Evolutionary conservation across 2,329 filamentous ascomycete genomes (phyloP).

Genomic region (Colletotrichum sidae): DNA sequence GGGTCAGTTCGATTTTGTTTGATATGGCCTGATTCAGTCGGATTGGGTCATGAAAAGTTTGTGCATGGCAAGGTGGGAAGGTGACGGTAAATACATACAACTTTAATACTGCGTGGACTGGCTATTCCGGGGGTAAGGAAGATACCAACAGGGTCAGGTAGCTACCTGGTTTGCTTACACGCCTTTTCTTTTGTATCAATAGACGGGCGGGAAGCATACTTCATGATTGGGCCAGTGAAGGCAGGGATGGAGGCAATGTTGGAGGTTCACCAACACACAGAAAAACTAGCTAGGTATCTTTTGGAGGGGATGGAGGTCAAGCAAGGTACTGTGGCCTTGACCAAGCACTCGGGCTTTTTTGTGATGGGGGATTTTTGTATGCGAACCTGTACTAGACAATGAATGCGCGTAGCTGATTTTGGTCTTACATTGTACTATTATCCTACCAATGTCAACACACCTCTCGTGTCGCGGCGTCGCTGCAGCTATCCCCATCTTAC

Average conservation of each 20-base stretch:
- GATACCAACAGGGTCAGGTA: constrained; percentile 31
- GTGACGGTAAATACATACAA: constrained; percentile 38
- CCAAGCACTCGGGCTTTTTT: constrained; percentile 24
- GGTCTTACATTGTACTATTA: background rate
- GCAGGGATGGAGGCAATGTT: constrained; percentile 33
- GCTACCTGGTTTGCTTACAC: constrained; percentile 30
- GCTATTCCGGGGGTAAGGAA: constrained; percentile 31
- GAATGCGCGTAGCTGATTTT: constrained; percentile 28
- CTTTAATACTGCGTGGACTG: constrained; percentile 35
- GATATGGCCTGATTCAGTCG: constrained; percentile 6
- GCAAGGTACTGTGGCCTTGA: constrained; percentile 15
- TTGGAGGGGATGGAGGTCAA: constrained; percentile 4
- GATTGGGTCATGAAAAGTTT: constrained; percentile 29
- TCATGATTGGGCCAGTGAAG: constrained; percentile 34
- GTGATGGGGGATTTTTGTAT: constrained; percentile 28
- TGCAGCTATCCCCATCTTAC: too few species aligned
- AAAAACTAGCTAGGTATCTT: constrained; percentile 22
- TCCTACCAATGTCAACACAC: too few species aligned
- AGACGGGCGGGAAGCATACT: constrained; percentile 37
- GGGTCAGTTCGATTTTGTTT: background rate
- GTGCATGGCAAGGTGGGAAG: constrained; percentile 35
- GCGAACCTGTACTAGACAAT: constrained; percentile 36
- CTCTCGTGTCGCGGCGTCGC: too few species aligned
- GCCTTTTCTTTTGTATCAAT: constrained; percentile 32
- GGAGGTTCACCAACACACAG: constrained; percentile 31